Conservation (phyloP, 148 eudicot genomes). For the Tetragonia tetragonoides region DNA sequence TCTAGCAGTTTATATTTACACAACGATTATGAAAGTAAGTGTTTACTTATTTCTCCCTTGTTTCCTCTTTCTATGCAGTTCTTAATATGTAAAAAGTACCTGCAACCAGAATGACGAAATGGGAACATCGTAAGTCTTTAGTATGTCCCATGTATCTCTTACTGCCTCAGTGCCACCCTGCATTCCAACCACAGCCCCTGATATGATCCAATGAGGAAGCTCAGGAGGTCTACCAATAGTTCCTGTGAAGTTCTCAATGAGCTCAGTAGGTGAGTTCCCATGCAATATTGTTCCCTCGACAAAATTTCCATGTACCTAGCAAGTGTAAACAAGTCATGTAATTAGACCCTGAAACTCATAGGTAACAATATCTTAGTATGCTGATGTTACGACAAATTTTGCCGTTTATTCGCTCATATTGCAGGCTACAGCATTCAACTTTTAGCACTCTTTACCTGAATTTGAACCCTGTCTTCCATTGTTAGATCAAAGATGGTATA, state of each 20-base stretch:
- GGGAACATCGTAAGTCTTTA: constrained; percentile 64
- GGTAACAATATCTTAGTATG: neutral
- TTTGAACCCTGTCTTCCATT: constrained; percentile 74
- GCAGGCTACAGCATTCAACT: neutral
- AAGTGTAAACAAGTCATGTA: constrained; percentile 6
- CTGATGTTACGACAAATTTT: neutral
- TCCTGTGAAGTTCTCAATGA: constrained; percentile 79
- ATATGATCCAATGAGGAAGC: constrained; percentile 91
- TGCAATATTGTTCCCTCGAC: constrained; percentile 72
- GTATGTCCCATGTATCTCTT: constrained; percentile 54
- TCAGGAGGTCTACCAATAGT: constrained; percentile 88
- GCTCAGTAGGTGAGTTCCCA: constrained; percentile 80
- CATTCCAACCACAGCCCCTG: constrained; percentile 97
- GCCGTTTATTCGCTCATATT: neutral
- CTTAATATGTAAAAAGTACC: constrained; percentile 40
- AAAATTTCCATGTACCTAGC: constrained; percentile 66
- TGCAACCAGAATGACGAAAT: constrained; percentile 97
- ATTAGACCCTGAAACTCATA: neutral
- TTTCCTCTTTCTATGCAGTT: neutral
- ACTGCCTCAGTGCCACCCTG: constrained; percentile 92
- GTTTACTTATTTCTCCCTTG: too few species aligned
- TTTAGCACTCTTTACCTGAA: constrained; percentile 56
- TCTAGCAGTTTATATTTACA: too few species aligned
- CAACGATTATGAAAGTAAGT: neutral
- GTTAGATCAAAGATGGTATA: constrained; percentile 86